Conservation (phyloP, 1,284 basidiomycete genomes). For the Mycosarcoma maydis region DNA sequence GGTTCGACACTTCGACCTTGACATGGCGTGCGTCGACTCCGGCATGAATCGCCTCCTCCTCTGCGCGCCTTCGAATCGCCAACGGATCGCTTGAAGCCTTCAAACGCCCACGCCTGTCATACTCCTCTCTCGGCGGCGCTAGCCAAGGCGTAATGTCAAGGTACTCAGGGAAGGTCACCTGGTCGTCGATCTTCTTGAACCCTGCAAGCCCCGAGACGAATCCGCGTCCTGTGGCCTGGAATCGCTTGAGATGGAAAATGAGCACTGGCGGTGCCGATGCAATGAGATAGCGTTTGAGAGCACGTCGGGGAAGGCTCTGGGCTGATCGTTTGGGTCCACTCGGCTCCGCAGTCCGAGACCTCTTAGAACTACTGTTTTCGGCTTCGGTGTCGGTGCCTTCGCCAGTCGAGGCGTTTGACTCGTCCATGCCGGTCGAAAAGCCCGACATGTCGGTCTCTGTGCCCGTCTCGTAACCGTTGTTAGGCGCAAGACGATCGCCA, state of each 20-base stretch:
- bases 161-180: constrained; percentile 84
- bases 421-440: constrained; percentile 35
- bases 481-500: constrained; percentile 8
- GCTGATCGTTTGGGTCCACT: constrained; percentile 43
- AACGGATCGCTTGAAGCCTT: constrained; percentile 66
- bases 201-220: constrained; percentile 42
- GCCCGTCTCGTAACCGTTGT: constrained; percentile 42
- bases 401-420: constrained; percentile 34
- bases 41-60: constrained; percentile 53
- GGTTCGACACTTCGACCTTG: constrained; percentile 26
- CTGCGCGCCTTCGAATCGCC: constrained; percentile 51
- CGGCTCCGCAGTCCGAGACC: not conserved
- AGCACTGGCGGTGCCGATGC: constrained; percentile 84
- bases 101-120: constrained; percentile 68
- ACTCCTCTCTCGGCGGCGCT: constrained; percentile 81
- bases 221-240: constrained; percentile 72
- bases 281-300: constrained; percentile 93
- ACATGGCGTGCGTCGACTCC: constrained; percentile 68
- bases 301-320: constrained; percentile 76
- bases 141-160: constrained; percentile 86
- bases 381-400: constrained; percentile 41
- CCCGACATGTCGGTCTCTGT: constrained; percentile 47
- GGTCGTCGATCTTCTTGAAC: constrained; percentile 86
- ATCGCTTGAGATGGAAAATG: constrained; percentile 90
- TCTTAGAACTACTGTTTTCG: constrained; percentile 4